Conservation (phyloP, 208 protist species). For the Trypanosoma lewisi region DNA sequence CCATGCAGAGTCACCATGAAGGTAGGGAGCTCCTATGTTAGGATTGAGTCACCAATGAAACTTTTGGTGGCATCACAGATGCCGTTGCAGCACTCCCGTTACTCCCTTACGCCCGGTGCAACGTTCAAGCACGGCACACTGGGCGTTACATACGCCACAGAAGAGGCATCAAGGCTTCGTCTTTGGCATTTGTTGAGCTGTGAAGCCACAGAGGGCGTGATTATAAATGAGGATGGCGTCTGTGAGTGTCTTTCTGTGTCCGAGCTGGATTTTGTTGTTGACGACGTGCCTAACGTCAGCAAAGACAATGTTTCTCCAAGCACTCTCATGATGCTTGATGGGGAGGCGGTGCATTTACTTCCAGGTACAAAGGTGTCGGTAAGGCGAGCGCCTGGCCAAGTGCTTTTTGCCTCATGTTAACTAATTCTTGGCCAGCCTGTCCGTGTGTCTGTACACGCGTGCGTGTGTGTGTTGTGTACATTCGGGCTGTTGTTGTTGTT, state of each 20-base stretch:
- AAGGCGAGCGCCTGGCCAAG: constrained; percentile 21
- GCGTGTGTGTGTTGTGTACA: constrained; percentile 22
- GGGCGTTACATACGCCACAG: constrained; percentile 48
- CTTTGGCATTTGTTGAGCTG: constrained; percentile 80
- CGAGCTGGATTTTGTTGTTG: constrained; percentile 37
- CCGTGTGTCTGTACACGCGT: background rate
- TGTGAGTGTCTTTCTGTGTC: constrained; percentile 32
- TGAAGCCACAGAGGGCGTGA: constrained; percentile 53
- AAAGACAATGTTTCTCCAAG: constrained; percentile 8
- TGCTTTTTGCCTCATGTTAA: constrained; percentile 22
- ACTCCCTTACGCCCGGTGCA: constrained; percentile 67
- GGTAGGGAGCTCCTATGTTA: background rate
- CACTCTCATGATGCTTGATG: constrained; percentile 57
- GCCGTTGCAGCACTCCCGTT: constrained; percentile 64
- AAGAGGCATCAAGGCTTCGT: constrained; percentile 51
- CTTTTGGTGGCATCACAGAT: constrained; percentile 72
- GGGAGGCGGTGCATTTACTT: constrained; percentile 46
- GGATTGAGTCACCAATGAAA: constrained; percentile 28
- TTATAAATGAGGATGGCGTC: constrained; percentile 85
- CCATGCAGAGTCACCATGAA: constrained; percentile 32
- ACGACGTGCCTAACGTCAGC: background rate
- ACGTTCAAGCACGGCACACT: constrained; percentile 44
- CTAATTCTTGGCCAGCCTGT: background rate
- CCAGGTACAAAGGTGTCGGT: constrained; percentile 44
- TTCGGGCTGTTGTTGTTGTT: too few relatives aligned